These are phyloP conservation scores for Ceratobasidium sp. DNA, from an alignment of 1,284 basidiomycete genomes.

Conservation along the genomic window DNA sequence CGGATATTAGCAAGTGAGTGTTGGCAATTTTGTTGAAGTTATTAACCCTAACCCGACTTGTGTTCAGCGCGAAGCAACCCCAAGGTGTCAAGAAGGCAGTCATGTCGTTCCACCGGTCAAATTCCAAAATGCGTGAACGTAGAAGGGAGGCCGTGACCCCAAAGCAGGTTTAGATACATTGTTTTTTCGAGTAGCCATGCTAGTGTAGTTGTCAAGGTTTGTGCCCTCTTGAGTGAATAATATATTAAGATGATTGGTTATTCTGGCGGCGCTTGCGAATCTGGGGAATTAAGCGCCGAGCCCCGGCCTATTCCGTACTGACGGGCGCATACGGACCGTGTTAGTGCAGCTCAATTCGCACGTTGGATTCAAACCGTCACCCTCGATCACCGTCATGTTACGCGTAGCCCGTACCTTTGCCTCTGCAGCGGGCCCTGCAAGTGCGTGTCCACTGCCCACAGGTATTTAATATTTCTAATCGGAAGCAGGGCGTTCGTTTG, in stretches of 20 bases:
- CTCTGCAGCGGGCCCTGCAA: slow-evolving; percentile 27
- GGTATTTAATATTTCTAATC: slow-evolving; percentile 3
- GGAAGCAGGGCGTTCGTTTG: slow-evolving; percentile 58
- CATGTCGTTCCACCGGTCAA: slow-evolving; percentile 47
- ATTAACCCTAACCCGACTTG: slow-evolving; percentile 45
- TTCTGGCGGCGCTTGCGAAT: background rate
- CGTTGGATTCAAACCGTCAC: slow-evolving; percentile 31
- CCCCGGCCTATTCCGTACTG: slow-evolving; percentile 31
- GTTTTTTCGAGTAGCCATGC: slow-evolving; percentile 10
- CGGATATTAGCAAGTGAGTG: slow-evolving; percentile 73
- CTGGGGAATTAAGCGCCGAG: slow-evolving; percentile 15
- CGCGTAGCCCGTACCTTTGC: slow-evolving; percentile 27
- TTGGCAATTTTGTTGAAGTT: background rate
- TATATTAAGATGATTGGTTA: slow-evolving; percentile 1
- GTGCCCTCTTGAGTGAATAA: slow-evolving; percentile 33
- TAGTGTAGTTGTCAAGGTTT: slow-evolving; percentile 28
- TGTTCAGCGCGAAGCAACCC: slow-evolving; percentile 65
- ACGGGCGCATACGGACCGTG: slow-evolving; percentile 33
- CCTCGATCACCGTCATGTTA: slow-evolving; percentile 23
- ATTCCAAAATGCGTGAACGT: slow-evolving; percentile 46
- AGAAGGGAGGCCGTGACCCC: slow-evolving; percentile 38
- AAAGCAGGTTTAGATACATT: slow-evolving; percentile 25
- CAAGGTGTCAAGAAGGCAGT: slow-evolving; percentile 82
- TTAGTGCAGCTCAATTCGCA: slow-evolving; percentile 33
- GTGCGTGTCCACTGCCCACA: slow-evolving; percentile 4